Conservation (phyloP, 2,329 filamentous ascomycete species). For the Fusarium euwallaceae region DNA sequence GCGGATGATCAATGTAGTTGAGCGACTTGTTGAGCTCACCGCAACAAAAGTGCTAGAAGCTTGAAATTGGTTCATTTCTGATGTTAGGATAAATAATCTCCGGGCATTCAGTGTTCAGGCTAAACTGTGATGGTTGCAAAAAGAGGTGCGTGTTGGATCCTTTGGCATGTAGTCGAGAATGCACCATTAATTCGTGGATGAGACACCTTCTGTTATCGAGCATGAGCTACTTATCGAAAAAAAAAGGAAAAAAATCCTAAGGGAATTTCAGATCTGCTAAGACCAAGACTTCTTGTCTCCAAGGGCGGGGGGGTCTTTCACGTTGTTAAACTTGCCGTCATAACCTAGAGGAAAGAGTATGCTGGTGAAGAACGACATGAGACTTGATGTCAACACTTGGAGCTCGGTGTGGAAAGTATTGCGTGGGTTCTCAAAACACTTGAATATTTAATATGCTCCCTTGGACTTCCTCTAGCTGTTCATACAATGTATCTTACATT, state of each 20-base stretch:
- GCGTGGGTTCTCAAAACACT: neutral
- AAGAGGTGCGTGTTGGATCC: neutral
- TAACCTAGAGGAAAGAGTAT: neutral
- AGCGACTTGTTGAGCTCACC: neutral
- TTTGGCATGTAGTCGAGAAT: neutral
- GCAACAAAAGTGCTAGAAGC: neutral
- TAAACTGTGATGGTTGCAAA: neutral
- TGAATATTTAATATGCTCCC: neutral
- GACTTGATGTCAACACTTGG: neutral
- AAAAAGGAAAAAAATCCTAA: neutral
- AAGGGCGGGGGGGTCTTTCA: neutral
- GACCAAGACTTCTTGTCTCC: neutral
- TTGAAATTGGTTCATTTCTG: neutral
- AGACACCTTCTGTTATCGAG: neutral
- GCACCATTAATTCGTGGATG: neutral
- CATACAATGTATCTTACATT: neutral
- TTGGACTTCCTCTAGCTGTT: neutral
- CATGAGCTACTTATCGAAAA: neutral
- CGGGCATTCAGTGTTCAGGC: neutral
- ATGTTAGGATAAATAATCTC: too few relatives aligned
- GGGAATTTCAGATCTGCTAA: neutral
- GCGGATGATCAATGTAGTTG: neutral
- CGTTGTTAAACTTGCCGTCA: neutral
- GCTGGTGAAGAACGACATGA: neutral
- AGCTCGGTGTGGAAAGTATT: neutral